Base-by-base conservation (phyloP, 2,329 filamentous ascomycete genomes). In the Trichoderma breve region DNA sequence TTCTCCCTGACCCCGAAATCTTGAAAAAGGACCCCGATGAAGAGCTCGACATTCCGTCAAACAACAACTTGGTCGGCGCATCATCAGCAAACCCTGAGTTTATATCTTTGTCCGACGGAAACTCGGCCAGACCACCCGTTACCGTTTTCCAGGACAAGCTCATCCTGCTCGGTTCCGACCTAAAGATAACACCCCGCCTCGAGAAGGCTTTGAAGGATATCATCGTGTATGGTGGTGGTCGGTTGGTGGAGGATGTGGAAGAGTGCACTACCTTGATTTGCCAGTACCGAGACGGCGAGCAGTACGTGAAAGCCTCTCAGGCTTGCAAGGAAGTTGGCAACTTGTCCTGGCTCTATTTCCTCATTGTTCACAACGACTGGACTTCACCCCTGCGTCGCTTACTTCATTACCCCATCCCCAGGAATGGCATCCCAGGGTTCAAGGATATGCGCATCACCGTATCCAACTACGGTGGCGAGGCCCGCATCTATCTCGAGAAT, bases 391-490 rank as follows among this genome's bases (percentile, higher is more conserved):
- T 94, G 72, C 89, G 90, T 57, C 91, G 94, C 64, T 86, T 98
- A 34, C 85, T 99, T 28, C 96, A 99, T 79, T 99, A 99, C 76
- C 96, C 96, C 0, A 79, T 97, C 15, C 93, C 95, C 6, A 89
- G 88, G 61, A 80, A 90, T 9, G 93, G 93, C 1, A 90, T 99
- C 43, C 89, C 91, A 0, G 95, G 93, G 0, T 98, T 99, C 78
- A 81, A 92, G 72, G 85, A 87, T 8, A 86, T 92, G 80, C 89
- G 87, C 66, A 96, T 99, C 77, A 97, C 94, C 71, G 86, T 99
- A 6, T 98, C 96, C 6, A 99, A 98, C 81, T 99, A 99, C 79
- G 94, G 94, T 60, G 96, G 96, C 36, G 96, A 99, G 81, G 94
- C 96, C 18, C 90, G 96, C 61, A 90, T 94, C 67, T 99, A 98